A percentile compares a stretch with the other conserved stretches of the same genome.
Evolutionary conservation across 176 grass and related monocot species (phyloP).

Genomic region (Bolboschoenus planiculmis): DNA sequence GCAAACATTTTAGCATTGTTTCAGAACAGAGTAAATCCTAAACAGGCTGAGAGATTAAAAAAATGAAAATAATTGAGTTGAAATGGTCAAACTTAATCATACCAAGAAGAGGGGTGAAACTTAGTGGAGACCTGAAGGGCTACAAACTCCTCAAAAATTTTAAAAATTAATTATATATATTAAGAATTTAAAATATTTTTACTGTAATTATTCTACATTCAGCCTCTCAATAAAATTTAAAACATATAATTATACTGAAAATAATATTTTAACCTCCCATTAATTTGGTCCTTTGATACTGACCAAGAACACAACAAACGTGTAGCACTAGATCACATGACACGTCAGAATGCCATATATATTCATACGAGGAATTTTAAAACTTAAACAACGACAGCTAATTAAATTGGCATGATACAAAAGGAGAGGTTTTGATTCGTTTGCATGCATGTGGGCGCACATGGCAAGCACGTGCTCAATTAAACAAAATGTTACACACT

Average conservation of each 20-base stretch:
- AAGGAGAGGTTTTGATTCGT: neutral
- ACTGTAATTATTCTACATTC: too few species aligned
- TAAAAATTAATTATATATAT: too few species aligned
- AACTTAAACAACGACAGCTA: slow-evolving; percentile 1
- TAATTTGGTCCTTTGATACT: too few species aligned
- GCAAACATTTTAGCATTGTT: neutral
- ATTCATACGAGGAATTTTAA: slow-evolving; percentile 4
- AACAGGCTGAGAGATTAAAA: neutral
- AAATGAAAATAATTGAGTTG: neutral
- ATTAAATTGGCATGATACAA: neutral
- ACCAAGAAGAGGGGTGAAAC: too few species aligned
- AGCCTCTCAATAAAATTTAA: too few species aligned
- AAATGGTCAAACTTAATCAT: neutral
- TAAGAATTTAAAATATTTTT: too few species aligned
- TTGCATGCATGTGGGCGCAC: slow-evolving; percentile 24
- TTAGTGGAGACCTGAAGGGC: too few species aligned
- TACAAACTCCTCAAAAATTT: too few species aligned
- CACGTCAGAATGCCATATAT: neutral
- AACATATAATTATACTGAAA: too few species aligned
- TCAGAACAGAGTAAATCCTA: neutral
- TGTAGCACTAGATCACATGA: neutral
- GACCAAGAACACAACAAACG: neutral
- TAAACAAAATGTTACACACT: slow-evolving; percentile 4
- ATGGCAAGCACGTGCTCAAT: slow-evolving; percentile 8
- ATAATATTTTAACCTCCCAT: too few species aligned